Evolutionary conservation across 176 grass and related monocot species (phyloP).

Genomic region (Aegilops bicornis): DNA sequence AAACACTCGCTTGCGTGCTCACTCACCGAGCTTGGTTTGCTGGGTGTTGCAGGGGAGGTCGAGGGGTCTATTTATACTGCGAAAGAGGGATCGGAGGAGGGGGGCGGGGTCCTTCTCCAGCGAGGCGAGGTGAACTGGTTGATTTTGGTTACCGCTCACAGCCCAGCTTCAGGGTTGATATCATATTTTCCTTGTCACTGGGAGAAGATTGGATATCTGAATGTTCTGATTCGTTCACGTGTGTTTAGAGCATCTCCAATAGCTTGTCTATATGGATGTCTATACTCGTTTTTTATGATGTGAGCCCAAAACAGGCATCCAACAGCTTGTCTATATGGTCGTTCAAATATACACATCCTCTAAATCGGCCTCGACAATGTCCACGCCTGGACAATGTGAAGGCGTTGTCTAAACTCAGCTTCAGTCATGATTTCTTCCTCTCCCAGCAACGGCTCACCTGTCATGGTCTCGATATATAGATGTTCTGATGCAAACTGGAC

Average conservation of each 20-base stretch:
- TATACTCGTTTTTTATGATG: no score
- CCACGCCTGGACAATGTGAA: no score
- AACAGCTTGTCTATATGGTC: no score
- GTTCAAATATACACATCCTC: no score
- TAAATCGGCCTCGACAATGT: no score
- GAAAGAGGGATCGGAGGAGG: background rate
- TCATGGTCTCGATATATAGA: no score
- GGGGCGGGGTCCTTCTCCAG: background rate
- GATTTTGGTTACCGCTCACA: background rate
- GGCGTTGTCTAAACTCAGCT: no score
- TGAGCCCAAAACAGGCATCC: no score
- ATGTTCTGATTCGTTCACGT: background rate
- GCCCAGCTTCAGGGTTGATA: background rate
- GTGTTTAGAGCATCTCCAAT: background rate
- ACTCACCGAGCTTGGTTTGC: conserved; percentile 23
- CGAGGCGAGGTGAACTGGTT: background rate
- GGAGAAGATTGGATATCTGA: background rate
- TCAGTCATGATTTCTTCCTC: no score
- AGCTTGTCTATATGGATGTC: no score
- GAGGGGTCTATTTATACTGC: conserved; percentile 40
- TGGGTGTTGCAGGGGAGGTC: conserved; percentile 20
- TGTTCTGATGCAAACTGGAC: no score
- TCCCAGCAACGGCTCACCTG: no score
- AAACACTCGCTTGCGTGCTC: background rate
- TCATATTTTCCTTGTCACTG: background rate